Base-by-base conservation (phyloP, 2,329 filamentous ascomycete species). In the Onygenales sp. region DNA sequence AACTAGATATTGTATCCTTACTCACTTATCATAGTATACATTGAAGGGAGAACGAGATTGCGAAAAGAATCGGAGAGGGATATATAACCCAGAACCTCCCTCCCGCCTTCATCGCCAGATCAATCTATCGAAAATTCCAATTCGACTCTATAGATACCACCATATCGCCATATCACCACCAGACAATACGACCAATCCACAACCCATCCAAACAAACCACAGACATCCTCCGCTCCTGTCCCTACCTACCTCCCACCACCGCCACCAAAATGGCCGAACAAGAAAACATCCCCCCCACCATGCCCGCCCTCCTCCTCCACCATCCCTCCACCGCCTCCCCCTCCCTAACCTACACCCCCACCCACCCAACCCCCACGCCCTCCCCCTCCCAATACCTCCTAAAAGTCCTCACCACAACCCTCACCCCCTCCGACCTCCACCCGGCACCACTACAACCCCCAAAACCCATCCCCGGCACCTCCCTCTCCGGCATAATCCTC, bases 261-360 rank as follows among this genome's bases (percentile, higher is more conserved):
- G 14, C 14, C 36, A 21, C 46, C 33, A 68, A 59, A 14, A 67
- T 67, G 58, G 63, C 69, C 39, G 65, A 69, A 50, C 63, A 70
- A 54, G 67, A 64, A 9, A 65, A 66, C 55, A 56, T 72, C 27
- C 68, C 69, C 1, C 48, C 59, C 6, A 64, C 61, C 1, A 73
- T 72, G 69, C 63, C 69, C 50, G 70, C 70, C 7, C 60, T 73
- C 17, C 69, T 69, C 55, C 69, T 68, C 52, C 60, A 72, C 27
- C 70, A 31, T 60, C 63, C n/a, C 54, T 44, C 7, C 56, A 59
- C 57, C 7, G 46, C 45, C 35, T 61, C 63, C 36, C 62, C 65
- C 6, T 56, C 58, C 6, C 56, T 74, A 6, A 56, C 64, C 36
- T 68, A 71, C 54, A 66, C 68, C 50, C 60, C 61, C 3, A 60